Percentiles rank a stretch among this genome's conserved stretches.
These are phyloP conservation scores for Raphanus sativus DNA, from an alignment of 345 rosid species.

Conservation along the genomic window DNA sequence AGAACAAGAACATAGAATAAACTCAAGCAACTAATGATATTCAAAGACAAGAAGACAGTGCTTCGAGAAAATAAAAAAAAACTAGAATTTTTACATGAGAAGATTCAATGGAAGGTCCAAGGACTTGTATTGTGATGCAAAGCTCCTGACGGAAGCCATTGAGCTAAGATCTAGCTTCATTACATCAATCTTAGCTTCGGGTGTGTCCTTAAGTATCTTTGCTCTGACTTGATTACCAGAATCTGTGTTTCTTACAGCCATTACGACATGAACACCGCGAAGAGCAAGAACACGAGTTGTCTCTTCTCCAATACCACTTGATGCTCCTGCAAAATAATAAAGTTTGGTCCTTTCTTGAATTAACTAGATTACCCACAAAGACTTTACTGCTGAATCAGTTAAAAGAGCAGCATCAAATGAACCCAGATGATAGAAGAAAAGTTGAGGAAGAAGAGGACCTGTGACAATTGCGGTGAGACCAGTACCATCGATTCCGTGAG, in stretches of 20 bases:
- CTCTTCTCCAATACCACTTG: constrained; percentile 76
- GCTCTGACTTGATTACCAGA: constrained; percentile 59
- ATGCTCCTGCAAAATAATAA: constrained; percentile 51
- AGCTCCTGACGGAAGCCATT: constrained; percentile 57
- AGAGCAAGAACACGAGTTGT: constrained; percentile 74
- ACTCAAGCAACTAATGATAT: too few species aligned
- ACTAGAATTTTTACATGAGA: constrained; percentile 41
- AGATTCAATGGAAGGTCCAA: constrained; percentile 49
- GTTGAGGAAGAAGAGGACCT: constrained; percentile 40
- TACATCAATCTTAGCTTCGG: constrained; percentile 61
- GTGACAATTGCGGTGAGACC: constrained; percentile 82
- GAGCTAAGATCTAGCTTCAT: constrained; percentile 85
- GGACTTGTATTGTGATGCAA: constrained; percentile 47
- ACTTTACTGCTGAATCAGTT: not conserved
- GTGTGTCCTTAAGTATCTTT: constrained; percentile 53
- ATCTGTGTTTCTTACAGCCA: constrained; percentile 66
- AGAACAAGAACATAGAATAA: not conserved
- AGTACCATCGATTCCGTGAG: constrained; percentile 66
- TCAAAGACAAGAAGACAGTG: not conserved
- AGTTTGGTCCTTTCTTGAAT: not conserved
- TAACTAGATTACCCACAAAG: not conserved
- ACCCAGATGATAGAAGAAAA: not conserved
- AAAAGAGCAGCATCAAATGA: not conserved
- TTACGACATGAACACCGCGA: constrained; percentile 68
- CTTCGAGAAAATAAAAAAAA: not conserved